phyloP scores from a whole-genome alignment of 2,329 filamentous ascomycete species.

The Aspergillus ruber region DNA sequence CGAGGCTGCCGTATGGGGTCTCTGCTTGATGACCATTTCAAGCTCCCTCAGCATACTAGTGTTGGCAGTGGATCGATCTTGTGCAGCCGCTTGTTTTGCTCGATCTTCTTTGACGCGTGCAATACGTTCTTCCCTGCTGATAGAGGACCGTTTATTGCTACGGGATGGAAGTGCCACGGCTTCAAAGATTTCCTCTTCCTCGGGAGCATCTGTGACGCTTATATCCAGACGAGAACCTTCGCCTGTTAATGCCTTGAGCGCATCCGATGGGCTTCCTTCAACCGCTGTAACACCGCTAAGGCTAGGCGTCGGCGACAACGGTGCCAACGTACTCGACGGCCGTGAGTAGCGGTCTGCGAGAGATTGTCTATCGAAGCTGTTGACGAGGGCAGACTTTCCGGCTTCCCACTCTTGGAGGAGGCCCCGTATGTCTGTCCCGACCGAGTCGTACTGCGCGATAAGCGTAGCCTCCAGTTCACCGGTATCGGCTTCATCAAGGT shows the following conservation, averaged over 20 bases:
- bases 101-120: constrained; percentile 83
- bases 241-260: constrained; percentile 71
- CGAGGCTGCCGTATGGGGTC: constrained; percentile 34
- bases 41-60: constrained; percentile 88
- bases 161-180: constrained; percentile 69
- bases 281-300: constrained; percentile 41
- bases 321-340: constrained; percentile 42
- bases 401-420: constrained; percentile 81
- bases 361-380: constrained; percentile 75
- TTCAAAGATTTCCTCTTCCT: constrained; percentile 79
- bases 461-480: constrained; percentile 71
- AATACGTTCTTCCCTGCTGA: constrained; percentile 83
- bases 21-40: constrained; percentile 73
- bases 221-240: constrained; percentile 46
- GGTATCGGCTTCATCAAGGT: constrained; percentile 63
- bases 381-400: constrained; percentile 74
- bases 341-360: constrained; percentile 52
- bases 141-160: constrained; percentile 54
- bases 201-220: constrained; percentile 23
- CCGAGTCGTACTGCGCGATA: constrained; percentile 88
- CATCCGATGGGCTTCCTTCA: constrained; percentile 59
- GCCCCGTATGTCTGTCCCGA: constrained; percentile 76
- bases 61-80: constrained; percentile 72
- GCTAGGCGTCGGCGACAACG: constrained; percentile 41
- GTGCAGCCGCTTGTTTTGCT: constrained; percentile 61